Percentiles rank a stretch among this genome's conserved stretches.
These are phyloP conservation scores for Solanum bulbocastanum DNA, from an alignment of 257 asterid genomes.

Conservation along the genomic window DNA sequence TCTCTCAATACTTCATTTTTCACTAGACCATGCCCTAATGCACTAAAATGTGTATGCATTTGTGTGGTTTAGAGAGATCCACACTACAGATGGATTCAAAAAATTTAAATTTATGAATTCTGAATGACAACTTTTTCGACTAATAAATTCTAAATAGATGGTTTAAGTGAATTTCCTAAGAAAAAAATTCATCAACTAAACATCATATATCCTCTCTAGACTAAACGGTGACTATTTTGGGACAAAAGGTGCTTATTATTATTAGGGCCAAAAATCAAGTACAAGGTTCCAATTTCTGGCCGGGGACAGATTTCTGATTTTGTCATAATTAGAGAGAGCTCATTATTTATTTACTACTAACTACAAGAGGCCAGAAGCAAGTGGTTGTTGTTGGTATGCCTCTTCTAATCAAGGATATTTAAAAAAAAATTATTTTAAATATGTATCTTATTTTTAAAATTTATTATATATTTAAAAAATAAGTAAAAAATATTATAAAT, in stretches of 20 bases:
- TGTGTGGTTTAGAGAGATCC: background rate
- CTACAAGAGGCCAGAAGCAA: background rate
- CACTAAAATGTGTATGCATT: background rate
- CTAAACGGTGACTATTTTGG: background rate
- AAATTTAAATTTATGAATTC: background rate
- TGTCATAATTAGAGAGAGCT: background rate
- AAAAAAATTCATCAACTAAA: background rate
- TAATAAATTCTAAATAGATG: background rate
- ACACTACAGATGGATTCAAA: rapidly evolving
- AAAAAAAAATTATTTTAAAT: too few species aligned
- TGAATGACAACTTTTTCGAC: background rate
- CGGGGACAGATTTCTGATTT: background rate
- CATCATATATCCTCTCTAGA: background rate
- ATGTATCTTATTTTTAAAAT: too few species aligned
- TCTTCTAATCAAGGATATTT: background rate
- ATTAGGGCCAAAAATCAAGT: background rate
- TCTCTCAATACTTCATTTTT: background rate
- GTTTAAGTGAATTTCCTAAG: background rate
- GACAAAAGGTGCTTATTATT: background rate
- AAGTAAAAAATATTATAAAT: too few species aligned
- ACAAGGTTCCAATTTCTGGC: background rate
- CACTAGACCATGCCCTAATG: background rate
- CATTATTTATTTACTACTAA: background rate
- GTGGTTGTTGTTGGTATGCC: background rate
- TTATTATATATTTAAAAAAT: too few species aligned